Conservation (phyloP, 164 flowering plant species). For the Litsea cubeba region DNA sequence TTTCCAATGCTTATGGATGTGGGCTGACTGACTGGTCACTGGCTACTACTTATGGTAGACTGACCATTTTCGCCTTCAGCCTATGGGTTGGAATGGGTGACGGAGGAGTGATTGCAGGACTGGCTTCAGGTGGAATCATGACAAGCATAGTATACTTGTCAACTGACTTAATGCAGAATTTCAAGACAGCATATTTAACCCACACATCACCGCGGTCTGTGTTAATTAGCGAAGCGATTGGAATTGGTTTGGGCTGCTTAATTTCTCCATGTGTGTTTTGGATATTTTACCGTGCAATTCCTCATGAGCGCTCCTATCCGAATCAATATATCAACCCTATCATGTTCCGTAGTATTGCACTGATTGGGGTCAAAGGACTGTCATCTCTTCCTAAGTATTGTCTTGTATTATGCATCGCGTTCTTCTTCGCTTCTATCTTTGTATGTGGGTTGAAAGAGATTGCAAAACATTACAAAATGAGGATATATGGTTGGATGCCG, state of each 20-base stretch:
- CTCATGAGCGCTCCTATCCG: conserved; percentile 14
- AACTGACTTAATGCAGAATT: no score
- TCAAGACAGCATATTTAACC: no score
- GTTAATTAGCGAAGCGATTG: conserved; percentile 29
- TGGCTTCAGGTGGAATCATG: no score
- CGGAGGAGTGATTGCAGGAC: no score
- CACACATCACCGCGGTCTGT: no score
- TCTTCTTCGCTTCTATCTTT: conserved; percentile 10
- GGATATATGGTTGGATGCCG: conserved; percentile 19
- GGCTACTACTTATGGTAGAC: conserved; percentile 28
- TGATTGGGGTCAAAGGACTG: conserved; percentile 26
- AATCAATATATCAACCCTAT: conserved; percentile 28
- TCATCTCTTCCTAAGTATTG: conserved; percentile 32
- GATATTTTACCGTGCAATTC: conserved; percentile 28
- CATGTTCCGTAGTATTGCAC: conserved; percentile 28
- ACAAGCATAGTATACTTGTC: no score
- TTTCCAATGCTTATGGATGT: conserved; percentile 25
- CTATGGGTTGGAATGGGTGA: no score
- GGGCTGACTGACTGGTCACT: no score
- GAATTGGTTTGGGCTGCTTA: conserved; percentile 27
- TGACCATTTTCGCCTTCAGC: no score
- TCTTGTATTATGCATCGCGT: conserved; percentile 6
- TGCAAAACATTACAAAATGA: conserved; percentile 2
- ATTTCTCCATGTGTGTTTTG: conserved; percentile 15
- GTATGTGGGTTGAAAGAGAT: conserved; percentile 9